Base-by-base conservation (phyloP, 108 stramenopile species). In the Pelagomonas calceolata region DNA sequence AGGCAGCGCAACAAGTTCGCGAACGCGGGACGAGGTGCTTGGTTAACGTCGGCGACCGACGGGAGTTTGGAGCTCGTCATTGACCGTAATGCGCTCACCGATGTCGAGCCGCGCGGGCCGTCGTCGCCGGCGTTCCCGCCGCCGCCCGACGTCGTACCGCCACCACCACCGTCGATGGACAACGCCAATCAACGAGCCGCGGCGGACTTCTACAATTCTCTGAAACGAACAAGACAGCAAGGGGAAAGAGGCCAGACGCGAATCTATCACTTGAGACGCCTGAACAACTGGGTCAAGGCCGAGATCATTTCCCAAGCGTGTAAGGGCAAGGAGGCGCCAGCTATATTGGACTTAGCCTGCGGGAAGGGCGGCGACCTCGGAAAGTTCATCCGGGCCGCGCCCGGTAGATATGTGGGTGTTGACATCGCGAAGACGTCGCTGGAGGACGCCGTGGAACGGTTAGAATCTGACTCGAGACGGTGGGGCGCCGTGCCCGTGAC, bases 251-350 rank as follows among this genome's bases (percentile, higher is more conserved):
- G 89, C 63, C 87, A 95, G 68, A 94, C 93, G 12, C 76, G 77
- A 16, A 80, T 97, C 32, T 98, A 86, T 72, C 98, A 99, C 80
- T 90, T 98, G 87, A 82, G 94, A 60, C 77, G 87, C 26, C 94
- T 94, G 79, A 99, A 99, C 80, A 95, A 95, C 73, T 99, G 94
- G 94, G 91, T 99, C 44, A 99, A 99, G 81, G 85, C 92, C 29
- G 91, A 87, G 39, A 90, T 94, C 75, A 94, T 95, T 70, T 78
- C 81, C 33, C 31, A 63, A 67, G 46, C 34, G 70, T 66, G 85
- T 44, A 35, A 37, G 45, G 35, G 82, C 32, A n/a, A 71, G 71
- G 69, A 80, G 32, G 88, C 84, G 4, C 78, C 94, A 14, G 76
- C 88, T 18, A 88, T 99, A 4, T 78, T 99, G 68, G 98, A 99